Evolutionary conservation across 305 asterid genomes (phyloP).

Genomic region (Rubia tinctorum): DNA sequence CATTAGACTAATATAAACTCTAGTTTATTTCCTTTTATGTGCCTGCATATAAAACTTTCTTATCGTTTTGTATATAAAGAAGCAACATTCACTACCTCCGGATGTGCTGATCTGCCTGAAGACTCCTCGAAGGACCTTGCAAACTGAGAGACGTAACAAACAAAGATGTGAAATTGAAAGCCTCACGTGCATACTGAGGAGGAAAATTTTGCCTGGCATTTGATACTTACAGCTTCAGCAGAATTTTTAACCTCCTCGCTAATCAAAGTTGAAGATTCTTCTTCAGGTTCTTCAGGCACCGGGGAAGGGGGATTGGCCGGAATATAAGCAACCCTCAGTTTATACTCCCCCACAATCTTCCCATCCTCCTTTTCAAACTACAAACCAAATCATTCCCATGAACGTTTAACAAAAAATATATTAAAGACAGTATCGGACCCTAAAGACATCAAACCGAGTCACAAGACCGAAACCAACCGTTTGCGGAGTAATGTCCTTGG

Average conservation of each 20-base stretch:
- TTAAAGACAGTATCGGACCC: not conserved
- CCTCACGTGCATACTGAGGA: not conserved
- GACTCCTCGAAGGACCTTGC: constrained; percentile 50
- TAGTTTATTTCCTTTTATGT: not conserved
- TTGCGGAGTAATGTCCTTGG: constrained; percentile 59
- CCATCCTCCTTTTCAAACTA: constrained; percentile 66
- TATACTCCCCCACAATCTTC: constrained; percentile 66
- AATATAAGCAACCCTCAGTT: constrained; percentile 71
- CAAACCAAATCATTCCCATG: constrained; percentile 8
- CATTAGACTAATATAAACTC: not conserved
- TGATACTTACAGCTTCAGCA: constrained; percentile 52
- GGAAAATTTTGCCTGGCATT: not conserved
- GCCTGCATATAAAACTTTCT: not conserved
- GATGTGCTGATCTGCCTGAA: constrained; percentile 34
- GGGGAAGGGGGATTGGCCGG: constrained; percentile 97
- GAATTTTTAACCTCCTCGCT: constrained; percentile 57
- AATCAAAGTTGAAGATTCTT: constrained; percentile 58
- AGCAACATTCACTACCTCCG: constrained; percentile 42
- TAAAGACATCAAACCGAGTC: not conserved
- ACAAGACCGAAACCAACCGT: constrained; percentile 43
- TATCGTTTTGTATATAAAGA: constrained; percentile 3
- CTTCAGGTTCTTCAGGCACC: constrained; percentile 94
- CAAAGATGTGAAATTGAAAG: constrained; percentile 8
- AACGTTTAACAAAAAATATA: not conserved
- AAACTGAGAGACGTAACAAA: constrained; percentile 33